Conservation (phyloP, 2,329 filamentous ascomycete species). For the Fusarium agapanthi region DNA sequence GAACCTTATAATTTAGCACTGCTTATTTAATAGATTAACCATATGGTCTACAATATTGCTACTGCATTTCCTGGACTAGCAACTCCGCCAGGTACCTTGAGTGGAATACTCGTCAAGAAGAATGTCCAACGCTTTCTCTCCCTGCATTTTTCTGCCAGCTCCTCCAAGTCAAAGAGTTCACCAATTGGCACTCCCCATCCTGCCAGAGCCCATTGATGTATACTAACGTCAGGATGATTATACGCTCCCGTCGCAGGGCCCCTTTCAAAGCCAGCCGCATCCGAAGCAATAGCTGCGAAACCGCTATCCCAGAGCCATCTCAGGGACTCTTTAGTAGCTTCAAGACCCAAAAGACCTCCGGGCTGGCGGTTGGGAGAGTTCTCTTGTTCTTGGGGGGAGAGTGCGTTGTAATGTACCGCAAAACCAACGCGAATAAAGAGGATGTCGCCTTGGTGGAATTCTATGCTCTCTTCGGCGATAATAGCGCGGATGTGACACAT, state of each 20-base stretch:
- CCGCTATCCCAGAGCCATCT: background rate
- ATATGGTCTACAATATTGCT: background rate
- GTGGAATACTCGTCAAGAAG: background rate
- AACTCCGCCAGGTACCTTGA: background rate
- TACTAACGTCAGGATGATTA: background rate
- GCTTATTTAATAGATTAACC: no score
- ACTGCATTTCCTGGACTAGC: background rate
- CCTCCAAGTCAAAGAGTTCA: background rate
- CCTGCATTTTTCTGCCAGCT: background rate
- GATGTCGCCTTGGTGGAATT: background rate
- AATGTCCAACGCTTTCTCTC: background rate
- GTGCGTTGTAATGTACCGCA: background rate
- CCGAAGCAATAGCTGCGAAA: background rate
- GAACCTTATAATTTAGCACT: no score
- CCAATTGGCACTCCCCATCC: background rate
- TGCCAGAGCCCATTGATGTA: background rate
- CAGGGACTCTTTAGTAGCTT: background rate
- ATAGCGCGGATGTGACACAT: background rate
- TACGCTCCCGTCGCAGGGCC: background rate
- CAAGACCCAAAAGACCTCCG: background rate
- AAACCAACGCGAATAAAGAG: background rate
- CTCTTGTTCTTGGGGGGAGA: background rate
- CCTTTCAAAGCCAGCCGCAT: background rate
- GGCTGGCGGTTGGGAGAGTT: background rate
- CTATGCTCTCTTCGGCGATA: background rate